These are phyloP conservation scores for Colletotrichum paranaense DNA, from an alignment of 2,329 filamentous ascomycete species.

Conservation along the genomic window DNA sequence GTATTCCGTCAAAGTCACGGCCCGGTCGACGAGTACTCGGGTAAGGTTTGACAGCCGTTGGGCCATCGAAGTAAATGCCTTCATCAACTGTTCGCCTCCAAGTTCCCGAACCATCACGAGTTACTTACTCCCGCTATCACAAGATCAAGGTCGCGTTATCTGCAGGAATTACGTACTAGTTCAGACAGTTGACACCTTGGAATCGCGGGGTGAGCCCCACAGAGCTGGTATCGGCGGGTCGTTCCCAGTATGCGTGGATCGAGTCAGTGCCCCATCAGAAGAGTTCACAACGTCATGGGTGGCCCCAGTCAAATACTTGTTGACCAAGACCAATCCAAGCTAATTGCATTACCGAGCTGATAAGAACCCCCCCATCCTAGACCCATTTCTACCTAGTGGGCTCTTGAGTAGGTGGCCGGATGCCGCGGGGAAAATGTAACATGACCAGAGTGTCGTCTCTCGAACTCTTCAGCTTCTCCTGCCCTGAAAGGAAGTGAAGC, in stretches of 20 bases:
- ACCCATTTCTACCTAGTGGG: background rate
- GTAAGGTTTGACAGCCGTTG: background rate
- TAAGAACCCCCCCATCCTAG: background rate
- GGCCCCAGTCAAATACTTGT: background rate
- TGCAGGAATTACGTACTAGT: slow-evolving; percentile 4
- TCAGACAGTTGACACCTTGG: background rate
- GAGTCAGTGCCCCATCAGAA: background rate
- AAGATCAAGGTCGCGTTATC: slow-evolving; percentile 3
- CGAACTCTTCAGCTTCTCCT: background rate
- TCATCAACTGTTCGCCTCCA: background rate
- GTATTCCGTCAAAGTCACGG: background rate
- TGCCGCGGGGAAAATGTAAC: background rate
- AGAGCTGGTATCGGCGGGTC: background rate
- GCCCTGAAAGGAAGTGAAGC: background rate
- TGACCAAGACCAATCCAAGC: background rate
- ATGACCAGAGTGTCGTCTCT: background rate
- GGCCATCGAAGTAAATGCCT: background rate
- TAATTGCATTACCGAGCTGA: background rate
- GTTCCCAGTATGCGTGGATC: background rate
- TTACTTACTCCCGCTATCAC: background rate
- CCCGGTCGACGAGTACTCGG: background rate
- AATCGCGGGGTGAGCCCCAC: background rate
- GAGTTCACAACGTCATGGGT: background rate
- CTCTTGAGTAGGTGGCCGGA: background rate
- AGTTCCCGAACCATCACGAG: background rate